phyloP scores from a whole-genome alignment of 352 stramenopile genomes.

The Phytophthora pisi region DNA sequence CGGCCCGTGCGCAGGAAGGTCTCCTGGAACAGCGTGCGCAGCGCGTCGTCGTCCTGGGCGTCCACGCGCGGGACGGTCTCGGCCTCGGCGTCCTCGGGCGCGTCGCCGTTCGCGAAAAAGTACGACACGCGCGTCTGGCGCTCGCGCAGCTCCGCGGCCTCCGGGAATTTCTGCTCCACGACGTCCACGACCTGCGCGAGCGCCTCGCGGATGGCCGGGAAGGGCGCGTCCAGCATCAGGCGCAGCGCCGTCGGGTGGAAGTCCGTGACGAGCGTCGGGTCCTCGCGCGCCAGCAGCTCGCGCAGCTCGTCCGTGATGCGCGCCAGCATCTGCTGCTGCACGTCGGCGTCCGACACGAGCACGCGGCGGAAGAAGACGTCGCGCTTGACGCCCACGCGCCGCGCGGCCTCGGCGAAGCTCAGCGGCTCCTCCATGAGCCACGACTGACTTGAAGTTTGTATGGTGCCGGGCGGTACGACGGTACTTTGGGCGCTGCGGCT shows the following conservation, averaged over 20 bases:
- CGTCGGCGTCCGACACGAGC: slow-evolving; percentile 60
- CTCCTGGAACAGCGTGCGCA: slow-evolving; percentile 55
- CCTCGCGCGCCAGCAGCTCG: slow-evolving; percentile 54
- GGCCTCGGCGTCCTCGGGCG: slow-evolving; percentile 31
- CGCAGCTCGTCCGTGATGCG: slow-evolving; percentile 60
- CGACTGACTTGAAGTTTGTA: slow-evolving; percentile 39
- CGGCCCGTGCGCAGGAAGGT: slow-evolving; percentile 73
- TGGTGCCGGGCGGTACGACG: neutral
- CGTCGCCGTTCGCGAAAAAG: slow-evolving; percentile 58
- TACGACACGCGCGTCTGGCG: slow-evolving; percentile 59
- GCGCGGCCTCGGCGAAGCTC: slow-evolving; percentile 49
- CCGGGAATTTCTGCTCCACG: slow-evolving; percentile 49
- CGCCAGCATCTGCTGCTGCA: slow-evolving; percentile 67
- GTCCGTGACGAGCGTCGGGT: slow-evolving; percentile 52
- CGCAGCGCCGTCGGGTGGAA: slow-evolving; percentile 77
- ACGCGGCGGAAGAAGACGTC: slow-evolving; percentile 86
- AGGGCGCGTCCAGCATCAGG: slow-evolving; percentile 69
- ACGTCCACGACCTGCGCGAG: slow-evolving; percentile 51
- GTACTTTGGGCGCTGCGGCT: neutral
- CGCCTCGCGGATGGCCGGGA: slow-evolving; percentile 63
- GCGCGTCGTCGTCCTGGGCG: slow-evolving; percentile 52
- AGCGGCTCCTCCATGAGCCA: slow-evolving; percentile 32
- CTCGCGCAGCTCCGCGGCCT: slow-evolving; percentile 38
- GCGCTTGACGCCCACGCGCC: slow-evolving; percentile 68
- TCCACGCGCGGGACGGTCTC: slow-evolving; percentile 29